Percentiles rank a stretch among this genome's conserved stretches.
These are phyloP conservation scores for Lantana camara DNA, from an alignment of 257 asterid species.

Conservation along the genomic window DNA sequence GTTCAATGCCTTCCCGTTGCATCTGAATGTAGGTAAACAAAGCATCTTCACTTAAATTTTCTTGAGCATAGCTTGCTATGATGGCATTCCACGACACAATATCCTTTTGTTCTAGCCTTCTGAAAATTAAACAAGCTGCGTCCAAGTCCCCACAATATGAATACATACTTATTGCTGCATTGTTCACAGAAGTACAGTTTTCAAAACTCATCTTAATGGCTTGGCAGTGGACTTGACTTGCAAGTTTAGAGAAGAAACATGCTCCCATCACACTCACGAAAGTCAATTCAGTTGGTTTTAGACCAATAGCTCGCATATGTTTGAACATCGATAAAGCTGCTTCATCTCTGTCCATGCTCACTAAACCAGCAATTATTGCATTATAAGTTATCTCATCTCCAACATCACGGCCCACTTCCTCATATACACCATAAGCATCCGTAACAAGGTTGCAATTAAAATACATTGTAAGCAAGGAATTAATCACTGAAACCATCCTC, in stretches of 20 bases:
- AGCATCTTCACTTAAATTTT: conserved; percentile 46
- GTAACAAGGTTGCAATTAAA: conserved; percentile 44
- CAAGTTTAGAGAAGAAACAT: conserved; percentile 40
- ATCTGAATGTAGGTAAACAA: conserved; percentile 45
- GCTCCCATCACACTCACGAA: conserved; percentile 74
- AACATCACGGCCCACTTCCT: conserved; percentile 47
- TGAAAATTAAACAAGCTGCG: conserved; percentile 53
- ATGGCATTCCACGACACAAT: conserved; percentile 77
- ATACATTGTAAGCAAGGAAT: conserved; percentile 77
- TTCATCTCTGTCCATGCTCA: conserved; percentile 50
- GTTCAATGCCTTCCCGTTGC: conserved; percentile 59
- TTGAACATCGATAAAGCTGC: conserved; percentile 62
- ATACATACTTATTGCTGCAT: conserved; percentile 85
- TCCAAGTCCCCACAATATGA: conserved; percentile 50
- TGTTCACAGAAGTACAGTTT: conserved; percentile 55
- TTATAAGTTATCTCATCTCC: conserved; percentile 69
- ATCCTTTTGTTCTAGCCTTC: conserved; percentile 52
- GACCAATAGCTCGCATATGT: conserved; percentile 51
- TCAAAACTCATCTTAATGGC: conserved; percentile 57
- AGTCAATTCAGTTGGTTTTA: conserved; percentile 69
- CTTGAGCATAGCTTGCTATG: conserved; percentile 64
- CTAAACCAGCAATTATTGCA: conserved; percentile 67
- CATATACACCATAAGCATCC: conserved; percentile 60
- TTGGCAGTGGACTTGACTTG: conserved; percentile 61
- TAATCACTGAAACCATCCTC: conserved; percentile 62